phyloP scores from a whole-genome alignment of 2,329 filamentous ascomycete species.

The Mollisia scopiformis region DNA sequence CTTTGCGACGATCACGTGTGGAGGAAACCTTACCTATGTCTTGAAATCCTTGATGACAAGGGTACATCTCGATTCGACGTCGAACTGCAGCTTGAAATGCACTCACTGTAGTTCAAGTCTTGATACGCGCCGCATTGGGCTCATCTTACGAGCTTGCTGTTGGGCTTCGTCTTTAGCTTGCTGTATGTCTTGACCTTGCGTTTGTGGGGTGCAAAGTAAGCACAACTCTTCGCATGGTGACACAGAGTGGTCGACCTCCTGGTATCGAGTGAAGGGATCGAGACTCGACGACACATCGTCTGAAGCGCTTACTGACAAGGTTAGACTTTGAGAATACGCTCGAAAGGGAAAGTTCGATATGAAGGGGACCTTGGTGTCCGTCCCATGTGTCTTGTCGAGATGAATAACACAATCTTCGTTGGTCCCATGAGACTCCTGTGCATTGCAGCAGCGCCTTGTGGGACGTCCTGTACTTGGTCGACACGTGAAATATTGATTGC shows the following conservation, averaged over 20 bases:
- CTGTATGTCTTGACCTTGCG: neutral
- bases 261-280: conserved; percentile 1
- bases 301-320: conserved; percentile 2
- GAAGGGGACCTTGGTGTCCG: conserved; percentile 7
- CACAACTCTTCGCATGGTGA: neutral
- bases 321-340: neutral
- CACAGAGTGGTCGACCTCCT: neutral
- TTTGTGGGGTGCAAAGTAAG: neutral
- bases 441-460: neutral
- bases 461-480: conserved; percentile 7
- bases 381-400: conserved; percentile 5
- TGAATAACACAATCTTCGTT: conserved; percentile 9
- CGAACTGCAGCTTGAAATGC: neutral
- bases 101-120: neutral
- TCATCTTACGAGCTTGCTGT: conserved; percentile 9
- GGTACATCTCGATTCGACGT: neutral
- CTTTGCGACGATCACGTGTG: neutral
- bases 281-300: neutral
- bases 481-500: conserved; percentile 16
- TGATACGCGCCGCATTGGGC: conserved; percentile 13
- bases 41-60: neutral
- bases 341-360: conserved; percentile 10
- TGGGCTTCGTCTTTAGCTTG: conserved; percentile 2
- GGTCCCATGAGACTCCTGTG: conserved; percentile 7
- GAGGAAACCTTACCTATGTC: neutral